Percentiles rank a stretch among this genome's conserved stretches.
Evolutionary conservation across 2,329 filamentous ascomycete species (phyloP).

Genomic region (Fusarium floridanum): DNA sequence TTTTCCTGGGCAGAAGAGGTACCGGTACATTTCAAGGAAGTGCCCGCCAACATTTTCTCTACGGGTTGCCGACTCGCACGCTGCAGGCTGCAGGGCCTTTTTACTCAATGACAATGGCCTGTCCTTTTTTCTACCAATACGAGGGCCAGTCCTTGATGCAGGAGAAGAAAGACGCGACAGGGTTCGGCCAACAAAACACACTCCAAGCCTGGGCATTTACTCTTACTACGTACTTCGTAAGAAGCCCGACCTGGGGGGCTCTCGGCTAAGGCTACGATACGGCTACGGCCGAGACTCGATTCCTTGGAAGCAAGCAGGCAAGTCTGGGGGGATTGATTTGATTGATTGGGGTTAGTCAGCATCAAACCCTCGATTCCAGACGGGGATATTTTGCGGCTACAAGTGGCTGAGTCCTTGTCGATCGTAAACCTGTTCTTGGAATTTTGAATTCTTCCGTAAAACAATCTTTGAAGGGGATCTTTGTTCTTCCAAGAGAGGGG

Average conservation of each 20-base stretch:
- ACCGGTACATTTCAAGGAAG: not conserved
- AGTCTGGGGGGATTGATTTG: not conserved
- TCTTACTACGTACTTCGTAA: not conserved
- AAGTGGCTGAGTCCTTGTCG: not conserved
- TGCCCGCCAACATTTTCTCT: not conserved
- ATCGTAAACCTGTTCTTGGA: not conserved
- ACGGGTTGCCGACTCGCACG: not conserved
- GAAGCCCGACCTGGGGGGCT: not conserved
- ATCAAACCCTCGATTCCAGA: not conserved
- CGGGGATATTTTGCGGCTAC: not conserved
- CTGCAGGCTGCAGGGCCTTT: not conserved
- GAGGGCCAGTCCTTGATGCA: slow-evolving; percentile 1
- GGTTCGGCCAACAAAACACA: not conserved
- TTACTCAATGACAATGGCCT: slow-evolving; percentile 2
- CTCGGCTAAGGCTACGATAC: slow-evolving; percentile 14
- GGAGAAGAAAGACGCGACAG: not conserved
- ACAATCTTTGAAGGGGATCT: not conserved
- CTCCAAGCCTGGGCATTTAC: not conserved
- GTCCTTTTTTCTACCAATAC: not conserved
- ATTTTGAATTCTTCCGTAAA: not conserved
- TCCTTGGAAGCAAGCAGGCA: not conserved
- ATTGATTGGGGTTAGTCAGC: not conserved
- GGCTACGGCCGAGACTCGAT: slow-evolving; percentile 13
- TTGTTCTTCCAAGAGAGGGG: not conserved
- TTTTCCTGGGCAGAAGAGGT: not conserved